A percentile compares a stretch with the other conserved stretches of the same genome.
phyloP scores from a whole-genome alignment of 345 rosid genomes.

The Kernera saxatilis region DNA sequence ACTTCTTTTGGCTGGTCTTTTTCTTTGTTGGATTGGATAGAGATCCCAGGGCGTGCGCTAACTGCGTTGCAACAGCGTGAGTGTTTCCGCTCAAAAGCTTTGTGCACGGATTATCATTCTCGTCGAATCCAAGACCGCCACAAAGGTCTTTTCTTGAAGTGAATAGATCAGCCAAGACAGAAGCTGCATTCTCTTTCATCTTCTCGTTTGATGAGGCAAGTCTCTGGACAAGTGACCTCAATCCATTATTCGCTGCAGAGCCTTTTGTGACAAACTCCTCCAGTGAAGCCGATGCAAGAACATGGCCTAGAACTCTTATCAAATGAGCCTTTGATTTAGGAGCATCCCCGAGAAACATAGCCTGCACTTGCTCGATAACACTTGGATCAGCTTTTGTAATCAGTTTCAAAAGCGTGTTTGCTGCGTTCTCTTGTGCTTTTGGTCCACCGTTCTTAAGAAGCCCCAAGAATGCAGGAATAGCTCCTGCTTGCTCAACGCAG shows the following conservation, averaged over 20 bases:
- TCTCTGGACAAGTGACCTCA: constrained; percentile 68
- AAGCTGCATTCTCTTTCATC: constrained; percentile 73
- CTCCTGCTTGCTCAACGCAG: constrained; percentile 88
- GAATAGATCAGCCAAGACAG: constrained; percentile 78
- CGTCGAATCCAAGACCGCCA: constrained; percentile 69
- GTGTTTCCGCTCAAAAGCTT: constrained; percentile 69
- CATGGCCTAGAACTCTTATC: constrained; percentile 77
- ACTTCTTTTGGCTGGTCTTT: constrained; percentile 46
- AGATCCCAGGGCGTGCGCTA: constrained; percentile 74
- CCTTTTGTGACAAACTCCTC: constrained; percentile 56
- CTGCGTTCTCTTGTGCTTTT: constrained; percentile 66
- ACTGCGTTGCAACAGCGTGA: constrained; percentile 70
- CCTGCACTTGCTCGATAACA: constrained; percentile 69
- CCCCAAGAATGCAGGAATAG: constrained; percentile 63
- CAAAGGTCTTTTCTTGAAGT: constrained; percentile 70
- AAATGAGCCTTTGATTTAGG: constrained; percentile 59
- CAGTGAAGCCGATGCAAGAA: constrained; percentile 57
- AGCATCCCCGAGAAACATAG: constrained; percentile 66
- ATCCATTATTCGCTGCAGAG: constrained; percentile 83
- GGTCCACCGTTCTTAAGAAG: constrained; percentile 64
- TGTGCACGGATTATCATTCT: constrained; percentile 62
- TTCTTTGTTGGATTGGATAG: constrained; percentile 66
- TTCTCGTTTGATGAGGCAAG: constrained; percentile 73
- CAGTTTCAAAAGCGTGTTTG: constrained; percentile 57
- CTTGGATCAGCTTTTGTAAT: constrained; percentile 63